Evolutionary conservation across 352 stramenopile species (phyloP), one percentile per base, ranked within the genome.

Genomic region (Phytopythium delawarense): DNA sequence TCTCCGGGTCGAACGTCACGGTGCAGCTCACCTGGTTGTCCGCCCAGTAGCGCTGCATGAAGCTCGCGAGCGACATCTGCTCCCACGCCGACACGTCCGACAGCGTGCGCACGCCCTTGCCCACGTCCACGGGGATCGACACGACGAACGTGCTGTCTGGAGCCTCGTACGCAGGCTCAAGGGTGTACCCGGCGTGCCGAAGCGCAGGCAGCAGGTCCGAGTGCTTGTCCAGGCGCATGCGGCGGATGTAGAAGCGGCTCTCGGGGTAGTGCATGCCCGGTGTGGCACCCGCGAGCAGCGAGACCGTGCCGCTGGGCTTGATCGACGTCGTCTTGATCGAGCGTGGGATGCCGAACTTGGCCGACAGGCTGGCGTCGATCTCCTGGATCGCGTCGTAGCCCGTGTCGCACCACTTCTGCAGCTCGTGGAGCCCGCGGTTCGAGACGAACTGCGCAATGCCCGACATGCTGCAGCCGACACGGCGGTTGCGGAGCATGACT

Each of bases 21-120:
- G 93, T 98, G 68, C 90, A 98, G 65, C 88, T 97, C 61, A 98
- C 93, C 69, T 97, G 89, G 69, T 98, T 98, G 72, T 98, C 93
- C 2, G 93, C 93, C 93, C 93, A 98, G 71, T 97, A 84, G 18
- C 89, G 81, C 74, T 98, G 93, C 30, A 98, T 62, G 61, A 98
- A 98, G 25, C 89, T 89, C 23, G 93, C 89, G 28, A 98, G 79
- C 50, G 83, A 76, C 53, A 98, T 84, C 70, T 98, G 93, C 63
- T 98, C 93, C 89, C 91, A 98, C 57, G 96, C 89, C 13, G 75
- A 91, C n/a, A 98, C 76, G 25, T 97, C 74, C 5, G 71, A 61
- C 18, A 92, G 63, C 32, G 91, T 97, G 1, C 88, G 88, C 18
- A 97, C 82, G 15, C 88, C 87, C 51, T 93, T 79, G 16, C 92